Percentiles rank a stretch among this genome's conserved stretches.
These are phyloP conservation scores for Musa itinerans DNA, from an alignment of 176 grass and related monocot genomes.

Conservation along the genomic window DNA sequence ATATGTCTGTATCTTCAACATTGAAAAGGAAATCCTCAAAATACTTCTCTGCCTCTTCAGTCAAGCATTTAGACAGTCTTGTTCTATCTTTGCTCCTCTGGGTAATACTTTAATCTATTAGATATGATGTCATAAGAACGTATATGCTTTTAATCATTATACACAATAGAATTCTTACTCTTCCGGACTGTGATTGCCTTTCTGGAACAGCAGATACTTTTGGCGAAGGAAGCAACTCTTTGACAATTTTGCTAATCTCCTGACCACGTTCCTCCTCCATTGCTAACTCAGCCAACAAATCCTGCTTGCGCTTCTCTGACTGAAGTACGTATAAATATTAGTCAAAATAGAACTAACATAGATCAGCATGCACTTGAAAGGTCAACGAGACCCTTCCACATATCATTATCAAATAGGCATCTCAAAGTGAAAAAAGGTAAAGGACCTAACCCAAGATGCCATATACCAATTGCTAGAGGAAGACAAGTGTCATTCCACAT, in stretches of 20 bases:
- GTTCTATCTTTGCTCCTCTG: slow-evolving; percentile 94
- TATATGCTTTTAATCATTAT: background rate
- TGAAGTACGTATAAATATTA: slow-evolving; percentile 19
- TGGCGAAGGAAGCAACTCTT: slow-evolving; percentile 67
- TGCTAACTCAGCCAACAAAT: slow-evolving; percentile 75
- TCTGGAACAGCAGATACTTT: slow-evolving; percentile 42
- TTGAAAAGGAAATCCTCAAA: slow-evolving; percentile 95
- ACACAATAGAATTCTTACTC: slow-evolving; percentile 32
- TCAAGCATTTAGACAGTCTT: slow-evolving; percentile 59
- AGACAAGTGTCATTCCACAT: background rate
- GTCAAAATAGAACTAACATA: slow-evolving; percentile 1
- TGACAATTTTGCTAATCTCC: slow-evolving; percentile 86
- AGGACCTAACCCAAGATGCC: background rate
- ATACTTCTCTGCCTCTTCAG: slow-evolving; percentile 78
- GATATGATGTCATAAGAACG: background rate
- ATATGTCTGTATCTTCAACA: slow-evolving; percentile 96
- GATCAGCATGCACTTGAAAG: slow-evolving; percentile 4
- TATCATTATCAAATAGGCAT: background rate
- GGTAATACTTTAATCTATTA: slow-evolving; percentile 17
- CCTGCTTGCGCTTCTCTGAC: slow-evolving; percentile 87
- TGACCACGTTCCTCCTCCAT: slow-evolving; percentile 84
- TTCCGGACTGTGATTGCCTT: slow-evolving; percentile 43
- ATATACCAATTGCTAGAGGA: background rate
- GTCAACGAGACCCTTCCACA: background rate
- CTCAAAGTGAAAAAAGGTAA: background rate